Conservation (phyloP, 371 early-diverging fungal genomes). For the Sporodiniella umbellata region DNA sequence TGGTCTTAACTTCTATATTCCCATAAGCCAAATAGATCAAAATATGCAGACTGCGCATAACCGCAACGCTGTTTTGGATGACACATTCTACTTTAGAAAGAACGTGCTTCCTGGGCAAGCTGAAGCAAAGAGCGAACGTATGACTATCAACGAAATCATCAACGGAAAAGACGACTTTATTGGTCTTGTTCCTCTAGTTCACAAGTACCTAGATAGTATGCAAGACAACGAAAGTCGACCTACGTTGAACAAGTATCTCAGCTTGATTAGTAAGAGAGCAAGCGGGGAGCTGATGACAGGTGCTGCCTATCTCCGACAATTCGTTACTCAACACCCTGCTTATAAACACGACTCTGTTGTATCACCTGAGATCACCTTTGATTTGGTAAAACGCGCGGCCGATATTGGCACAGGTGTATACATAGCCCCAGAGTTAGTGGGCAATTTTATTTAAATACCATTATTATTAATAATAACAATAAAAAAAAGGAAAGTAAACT, state of each 20-base stretch:
- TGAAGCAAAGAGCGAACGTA: constrained; percentile 68
- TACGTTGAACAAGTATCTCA: constrained; percentile 73
- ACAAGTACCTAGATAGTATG: constrained; percentile 75
- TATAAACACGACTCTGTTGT: constrained; percentile 94
- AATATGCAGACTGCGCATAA: constrained; percentile 93
- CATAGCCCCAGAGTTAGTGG: constrained; percentile 56
- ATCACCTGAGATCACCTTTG: constrained; percentile 79
- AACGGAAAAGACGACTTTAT: constrained; percentile 77
- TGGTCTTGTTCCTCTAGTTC: constrained; percentile 83
- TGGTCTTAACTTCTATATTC: constrained; percentile 94
- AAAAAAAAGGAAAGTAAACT: not conserved
- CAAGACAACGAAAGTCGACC: constrained; percentile 65
- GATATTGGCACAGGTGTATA: constrained; percentile 66
- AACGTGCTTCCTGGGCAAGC: constrained; percentile 58
- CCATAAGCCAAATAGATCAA: constrained; percentile 92
- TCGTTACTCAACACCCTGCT: constrained; percentile 84
- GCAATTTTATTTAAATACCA: constrained; percentile 15
- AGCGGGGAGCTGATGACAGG: constrained; percentile 81
- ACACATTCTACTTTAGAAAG: constrained; percentile 90
- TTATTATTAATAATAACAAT: not conserved
- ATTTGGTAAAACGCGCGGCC: constrained; percentile 72
- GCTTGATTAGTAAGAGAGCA: constrained; percentile 81
- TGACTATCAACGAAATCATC: constrained; percentile 93
- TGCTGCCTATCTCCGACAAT: constrained; percentile 90
- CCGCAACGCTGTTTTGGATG: constrained; percentile 77